A percentile compares a stretch with the other conserved stretches of the same genome.
Conservation (phyloP, 2,329 filamentous ascomycete genomes). For the Colletotrichum cordylinicola region DNA sequence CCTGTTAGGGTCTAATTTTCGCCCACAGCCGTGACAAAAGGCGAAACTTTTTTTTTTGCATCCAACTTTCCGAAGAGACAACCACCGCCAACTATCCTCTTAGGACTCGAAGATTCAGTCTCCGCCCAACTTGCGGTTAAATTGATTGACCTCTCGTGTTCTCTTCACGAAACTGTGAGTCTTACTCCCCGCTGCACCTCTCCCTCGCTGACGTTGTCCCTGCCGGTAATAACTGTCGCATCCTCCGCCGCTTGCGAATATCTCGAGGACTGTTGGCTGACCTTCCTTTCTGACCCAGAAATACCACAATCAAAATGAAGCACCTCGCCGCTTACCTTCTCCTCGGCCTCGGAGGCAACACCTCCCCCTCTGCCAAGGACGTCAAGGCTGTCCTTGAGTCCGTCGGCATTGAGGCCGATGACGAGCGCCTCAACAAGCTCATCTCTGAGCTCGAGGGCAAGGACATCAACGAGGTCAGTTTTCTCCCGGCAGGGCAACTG, state of each 20-base stretch:
- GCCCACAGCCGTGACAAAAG: constrained; percentile 23
- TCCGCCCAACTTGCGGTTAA: constrained; percentile 98
- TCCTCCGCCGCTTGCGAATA: not conserved
- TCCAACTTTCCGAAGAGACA: constrained; percentile 21
- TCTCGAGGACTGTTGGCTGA: constrained; percentile 25
- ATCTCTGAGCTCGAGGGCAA: constrained; percentile 92
- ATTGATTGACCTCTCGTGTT: constrained; percentile 99
- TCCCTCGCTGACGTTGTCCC: not conserved
- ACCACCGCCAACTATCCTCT: constrained; percentile 30
- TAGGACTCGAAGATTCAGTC: constrained; percentile 99
- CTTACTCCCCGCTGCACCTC: not conserved
- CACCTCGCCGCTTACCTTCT: constrained; percentile 99
- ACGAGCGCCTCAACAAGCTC: constrained; percentile 84
- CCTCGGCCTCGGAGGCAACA: constrained; percentile 91
- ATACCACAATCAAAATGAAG: constrained; percentile 84
- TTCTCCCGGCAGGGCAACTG: not conserved
- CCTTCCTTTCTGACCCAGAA: constrained; percentile 24
- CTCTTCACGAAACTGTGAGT: constrained; percentile 47
- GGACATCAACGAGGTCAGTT: constrained; percentile 86
- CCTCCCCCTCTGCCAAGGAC: constrained; percentile 82
- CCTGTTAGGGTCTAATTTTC: constrained; percentile 20
- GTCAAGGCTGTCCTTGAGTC: constrained; percentile 89
- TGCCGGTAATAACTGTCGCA: not conserved
- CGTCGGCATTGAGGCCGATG: constrained; percentile 93
- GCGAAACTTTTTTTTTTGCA: constrained; percentile 31